These are phyloP conservation scores for Trichoderma sp. DNA, from an alignment of 2,329 filamentous ascomycete species.

Conservation along the genomic window DNA sequence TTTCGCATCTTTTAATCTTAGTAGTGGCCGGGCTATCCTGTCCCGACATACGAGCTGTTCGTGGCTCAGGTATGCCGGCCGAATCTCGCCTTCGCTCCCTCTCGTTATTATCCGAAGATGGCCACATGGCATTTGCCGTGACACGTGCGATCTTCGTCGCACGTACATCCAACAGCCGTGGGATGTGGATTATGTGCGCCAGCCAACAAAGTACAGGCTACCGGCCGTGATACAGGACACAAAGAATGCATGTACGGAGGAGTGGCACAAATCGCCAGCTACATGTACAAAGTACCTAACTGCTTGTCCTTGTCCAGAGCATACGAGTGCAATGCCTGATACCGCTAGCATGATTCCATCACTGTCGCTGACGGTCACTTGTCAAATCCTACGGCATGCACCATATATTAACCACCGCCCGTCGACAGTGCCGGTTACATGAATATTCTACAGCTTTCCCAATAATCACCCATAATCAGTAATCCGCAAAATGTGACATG, in stretches of 20 bases:
- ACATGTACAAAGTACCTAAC: background rate
- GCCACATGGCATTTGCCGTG: slow-evolving; percentile 21
- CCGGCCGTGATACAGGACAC: background rate
- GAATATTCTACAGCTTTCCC: background rate
- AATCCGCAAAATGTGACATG: background rate
- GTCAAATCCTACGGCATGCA: slow-evolving; percentile 8
- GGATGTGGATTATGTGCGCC: background rate
- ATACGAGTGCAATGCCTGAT: background rate
- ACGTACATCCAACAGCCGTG: slow-evolving; percentile 6
- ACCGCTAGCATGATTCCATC: background rate
- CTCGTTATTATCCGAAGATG: slow-evolving; percentile 8
- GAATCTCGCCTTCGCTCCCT: slow-evolving; percentile 7
- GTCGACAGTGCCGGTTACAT: background rate
- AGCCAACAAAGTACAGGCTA: background rate
- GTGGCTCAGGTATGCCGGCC: background rate
- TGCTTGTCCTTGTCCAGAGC: background rate
- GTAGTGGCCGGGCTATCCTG: background rate
- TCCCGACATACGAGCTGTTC: background rate
- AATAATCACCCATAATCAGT: background rate
- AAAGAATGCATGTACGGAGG: background rate
- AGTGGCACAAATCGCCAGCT: background rate
- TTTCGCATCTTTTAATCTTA: background rate
- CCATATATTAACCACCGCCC: background rate
- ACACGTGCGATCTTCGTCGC: slow-evolving; percentile 21
- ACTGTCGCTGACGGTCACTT: background rate